phyloP scores from a whole-genome alignment of 2,329 filamentous ascomycete genomes.

The Fonsecaea monophora region DNA sequence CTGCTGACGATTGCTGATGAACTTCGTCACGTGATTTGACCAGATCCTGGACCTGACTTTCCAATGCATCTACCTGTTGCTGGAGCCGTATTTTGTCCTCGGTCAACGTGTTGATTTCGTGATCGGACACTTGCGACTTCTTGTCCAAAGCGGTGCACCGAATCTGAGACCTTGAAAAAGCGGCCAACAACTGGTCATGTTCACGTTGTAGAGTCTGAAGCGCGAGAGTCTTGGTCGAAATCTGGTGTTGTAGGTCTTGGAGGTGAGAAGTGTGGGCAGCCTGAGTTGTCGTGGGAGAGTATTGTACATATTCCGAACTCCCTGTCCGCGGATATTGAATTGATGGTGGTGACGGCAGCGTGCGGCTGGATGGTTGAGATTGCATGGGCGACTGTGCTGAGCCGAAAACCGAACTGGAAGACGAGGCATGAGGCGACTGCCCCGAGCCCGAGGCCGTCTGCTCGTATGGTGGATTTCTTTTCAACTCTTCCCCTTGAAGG shows the following conservation, averaged over 20 bases:
- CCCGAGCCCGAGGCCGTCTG: slow-evolving; percentile 24
- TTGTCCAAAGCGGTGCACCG: slow-evolving; percentile 59
- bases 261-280: slow-evolving; percentile 51
- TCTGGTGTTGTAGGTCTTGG: slow-evolving; percentile 61
- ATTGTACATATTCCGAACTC: slow-evolving; percentile 26
- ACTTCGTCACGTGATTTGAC: slow-evolving; percentile 57
- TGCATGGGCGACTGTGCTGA: slow-evolving; percentile 35
- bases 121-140: slow-evolving; percentile 59
- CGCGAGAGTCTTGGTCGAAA: slow-evolving; percentile 60
- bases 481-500: slow-evolving; percentile 32
- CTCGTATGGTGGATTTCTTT: slow-evolving; percentile 27
- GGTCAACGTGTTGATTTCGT: slow-evolving; percentile 59
- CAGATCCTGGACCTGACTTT: slow-evolving; percentile 58
- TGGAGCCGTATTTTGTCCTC: slow-evolving; percentile 59
- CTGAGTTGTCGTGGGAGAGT: slow-evolving; percentile 27
- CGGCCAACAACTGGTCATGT: slow-evolving; percentile 60
- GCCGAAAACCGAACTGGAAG: slow-evolving; percentile 31
- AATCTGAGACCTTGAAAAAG: slow-evolving; percentile 53
- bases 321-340: slow-evolving; percentile 31
- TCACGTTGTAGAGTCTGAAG: slow-evolving; percentile 62
- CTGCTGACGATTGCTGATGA: slow-evolving; percentile 50
- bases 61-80: slow-evolving; percentile 55
- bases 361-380: slow-evolving; percentile 33
- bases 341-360: slow-evolving; percentile 40
- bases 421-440: slow-evolving; percentile 35